A percentile compares a stretch with the other conserved stretches of the same genome.
Evolutionary conservation across 129 eudicot species (phyloP).

Genomic region (Smallanthus sonchifolius): DNA sequence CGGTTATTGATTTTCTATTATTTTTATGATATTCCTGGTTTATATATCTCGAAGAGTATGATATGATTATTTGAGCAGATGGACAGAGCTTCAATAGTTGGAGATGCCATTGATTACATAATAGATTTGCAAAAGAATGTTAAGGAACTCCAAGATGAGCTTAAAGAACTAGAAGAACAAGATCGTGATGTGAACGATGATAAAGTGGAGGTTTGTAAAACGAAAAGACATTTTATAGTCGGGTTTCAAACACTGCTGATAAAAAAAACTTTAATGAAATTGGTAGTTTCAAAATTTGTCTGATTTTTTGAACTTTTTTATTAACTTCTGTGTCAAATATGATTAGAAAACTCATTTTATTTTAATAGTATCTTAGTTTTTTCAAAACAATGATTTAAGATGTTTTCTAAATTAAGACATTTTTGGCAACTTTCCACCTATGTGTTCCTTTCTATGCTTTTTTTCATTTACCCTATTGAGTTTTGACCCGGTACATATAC

Average conservation of each 20-base stretch:
- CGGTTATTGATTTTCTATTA: background rate
- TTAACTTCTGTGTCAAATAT: background rate
- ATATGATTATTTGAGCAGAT: slow-evolving; percentile 36
- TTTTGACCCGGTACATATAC: background rate
- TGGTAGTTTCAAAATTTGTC: background rate
- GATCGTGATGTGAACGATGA: slow-evolving; percentile 16
- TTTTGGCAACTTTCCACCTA: no score
- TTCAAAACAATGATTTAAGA: no score
- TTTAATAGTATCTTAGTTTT: no score
- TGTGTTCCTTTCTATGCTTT: background rate
- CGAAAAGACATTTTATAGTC: background rate
- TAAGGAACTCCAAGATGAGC: slow-evolving; percentile 40
- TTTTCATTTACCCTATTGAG: background rate
- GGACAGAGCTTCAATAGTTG: slow-evolving; percentile 62
- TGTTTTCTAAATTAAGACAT: no score
- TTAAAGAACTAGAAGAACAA: slow-evolving; percentile 33
- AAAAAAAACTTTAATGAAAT: slow-evolving; percentile 6
- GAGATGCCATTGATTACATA: slow-evolving; percentile 71
- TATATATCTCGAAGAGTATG: background rate
- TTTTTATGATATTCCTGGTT: background rate
- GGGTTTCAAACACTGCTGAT: slow-evolving; percentile 3
- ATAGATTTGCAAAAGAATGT: slow-evolving; percentile 42
- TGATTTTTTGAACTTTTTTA: no score
- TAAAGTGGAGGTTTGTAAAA: slow-evolving; percentile 16
- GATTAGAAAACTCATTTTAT: background rate